Conservation (phyloP, 148 eudicot species). For the Bassia scoparia region DNA sequence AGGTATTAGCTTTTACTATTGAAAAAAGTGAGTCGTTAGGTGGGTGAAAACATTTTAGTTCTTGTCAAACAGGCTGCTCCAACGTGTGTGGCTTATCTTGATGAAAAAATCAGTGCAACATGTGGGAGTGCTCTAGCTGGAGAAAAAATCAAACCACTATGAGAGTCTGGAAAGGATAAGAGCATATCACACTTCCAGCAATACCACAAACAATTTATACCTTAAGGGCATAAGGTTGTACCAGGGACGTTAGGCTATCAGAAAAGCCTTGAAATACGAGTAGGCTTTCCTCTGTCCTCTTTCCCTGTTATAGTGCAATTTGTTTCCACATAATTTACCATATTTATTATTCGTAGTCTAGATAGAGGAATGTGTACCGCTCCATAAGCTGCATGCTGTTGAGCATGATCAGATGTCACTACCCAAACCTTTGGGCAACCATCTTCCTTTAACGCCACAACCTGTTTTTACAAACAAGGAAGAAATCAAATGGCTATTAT, state of each 20-base stretch:
- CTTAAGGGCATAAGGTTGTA: background rate
- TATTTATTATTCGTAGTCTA: background rate
- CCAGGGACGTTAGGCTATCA: background rate
- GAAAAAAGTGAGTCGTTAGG: background rate
- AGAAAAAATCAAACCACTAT: background rate
- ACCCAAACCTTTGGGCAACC: conserved; percentile 98
- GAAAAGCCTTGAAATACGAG: background rate
- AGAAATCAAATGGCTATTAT: background rate
- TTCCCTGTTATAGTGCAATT: background rate
- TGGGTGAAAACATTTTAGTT: background rate
- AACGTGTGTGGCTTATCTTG: background rate
- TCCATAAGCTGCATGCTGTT: conserved; percentile 84
- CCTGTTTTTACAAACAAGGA: conserved; percentile 40
- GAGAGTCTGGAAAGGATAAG: too few species aligned
- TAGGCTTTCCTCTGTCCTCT: background rate
- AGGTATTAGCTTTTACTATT: background rate
- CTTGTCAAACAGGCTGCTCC: background rate
- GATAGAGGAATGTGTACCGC: conserved; percentile 51
- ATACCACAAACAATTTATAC: too few species aligned
- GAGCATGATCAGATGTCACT: conserved; percentile 85
- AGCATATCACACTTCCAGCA: too few species aligned
- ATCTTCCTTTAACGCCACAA: conserved; percentile 80
- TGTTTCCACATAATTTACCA: background rate
- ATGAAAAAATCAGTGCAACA: background rate
- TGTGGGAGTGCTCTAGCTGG: background rate